Evolutionary conservation across 495 filamentous ascomycete genomes (phyloP).

Genomic region (Cercophora scortea): DNA sequence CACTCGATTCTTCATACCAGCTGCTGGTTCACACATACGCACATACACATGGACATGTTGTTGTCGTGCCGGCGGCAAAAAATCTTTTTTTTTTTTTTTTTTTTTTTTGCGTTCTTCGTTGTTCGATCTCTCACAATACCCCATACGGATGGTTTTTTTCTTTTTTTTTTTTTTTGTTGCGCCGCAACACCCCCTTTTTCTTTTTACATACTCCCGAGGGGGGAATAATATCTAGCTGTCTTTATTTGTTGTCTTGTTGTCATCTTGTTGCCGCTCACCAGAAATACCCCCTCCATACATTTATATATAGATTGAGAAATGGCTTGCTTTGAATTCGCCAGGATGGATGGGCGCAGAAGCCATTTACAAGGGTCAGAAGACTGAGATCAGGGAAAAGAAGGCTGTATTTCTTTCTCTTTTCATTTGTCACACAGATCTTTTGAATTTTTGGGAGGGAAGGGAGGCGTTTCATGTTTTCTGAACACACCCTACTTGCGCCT

Average conservation of each 20-base stretch:
- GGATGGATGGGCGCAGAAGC: background rate
- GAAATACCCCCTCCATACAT: conserved; percentile 9
- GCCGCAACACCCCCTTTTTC: conserved; percentile 10
- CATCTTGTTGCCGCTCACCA: background rate
- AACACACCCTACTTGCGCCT: background rate
- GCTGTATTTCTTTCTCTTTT: background rate
- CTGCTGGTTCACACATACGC: background rate
- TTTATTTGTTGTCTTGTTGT: background rate
- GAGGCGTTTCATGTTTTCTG: background rate
- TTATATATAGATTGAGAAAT: conserved; percentile 11
- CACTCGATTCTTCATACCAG: too few relatives aligned
- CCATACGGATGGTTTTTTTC: background rate
- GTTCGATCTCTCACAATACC: background rate
- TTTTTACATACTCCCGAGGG: background rate
- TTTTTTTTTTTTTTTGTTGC: conserved; percentile 1
- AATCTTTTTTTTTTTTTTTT: background rate
- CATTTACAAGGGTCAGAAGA: background rate
- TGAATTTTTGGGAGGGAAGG: background rate
- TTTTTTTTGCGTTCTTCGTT: background rate
- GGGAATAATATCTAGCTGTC: too few relatives aligned
- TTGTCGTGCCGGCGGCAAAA: conserved; percentile 3
- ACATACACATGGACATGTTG: background rate
- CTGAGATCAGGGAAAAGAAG: background rate
- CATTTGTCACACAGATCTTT: background rate
- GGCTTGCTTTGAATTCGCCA: background rate